A percentile compares a stretch with the other conserved stretches of the same genome.
phyloP scores from a whole-genome alignment of 331 rosid genomes.

The Stylosanthes scabra region DNA sequence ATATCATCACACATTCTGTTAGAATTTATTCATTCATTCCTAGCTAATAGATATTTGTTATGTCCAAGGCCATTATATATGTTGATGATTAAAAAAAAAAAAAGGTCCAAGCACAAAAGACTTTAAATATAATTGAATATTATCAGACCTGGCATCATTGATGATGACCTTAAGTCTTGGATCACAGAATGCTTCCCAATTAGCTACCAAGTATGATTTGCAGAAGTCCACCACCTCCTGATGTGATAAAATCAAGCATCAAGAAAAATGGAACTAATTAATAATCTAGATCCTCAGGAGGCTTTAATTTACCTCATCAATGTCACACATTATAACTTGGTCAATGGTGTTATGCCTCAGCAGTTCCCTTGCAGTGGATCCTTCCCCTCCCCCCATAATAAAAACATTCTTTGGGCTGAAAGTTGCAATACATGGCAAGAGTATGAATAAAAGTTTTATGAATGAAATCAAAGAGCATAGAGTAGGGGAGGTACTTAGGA shows the following conservation, averaged over 20 bases:
- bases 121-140: too few relatives aligned
- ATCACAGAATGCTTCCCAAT: constrained; percentile 89
- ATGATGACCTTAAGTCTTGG: constrained; percentile 80
- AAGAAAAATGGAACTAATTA: not conserved
- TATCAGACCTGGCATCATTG: constrained; percentile 97
- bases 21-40: constrained; percentile 24
- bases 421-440: too few relatives aligned
- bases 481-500: constrained; percentile 61
- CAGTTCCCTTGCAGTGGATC: constrained; percentile 96
- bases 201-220: constrained; percentile 80
- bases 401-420: constrained; percentile 81
- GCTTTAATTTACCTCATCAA: constrained; percentile 69
- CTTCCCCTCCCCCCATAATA: constrained; percentile 99
- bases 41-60: not conserved
- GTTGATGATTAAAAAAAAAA: not conserved
- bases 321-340: constrained; percentile 96
- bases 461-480: not conserved
- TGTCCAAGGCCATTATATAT: not conserved
- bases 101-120: too few relatives aligned
- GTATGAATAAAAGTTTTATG: too few relatives aligned
- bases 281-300: not conserved
- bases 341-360: constrained; percentile 83
- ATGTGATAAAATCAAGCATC: constrained; percentile 29
- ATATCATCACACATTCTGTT: constrained; percentile 28
- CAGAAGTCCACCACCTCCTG: constrained; percentile 98